phyloP scores from a whole-genome alignment of 2,329 filamentous ascomycete species.

The Colletotrichum sp. region DNA sequence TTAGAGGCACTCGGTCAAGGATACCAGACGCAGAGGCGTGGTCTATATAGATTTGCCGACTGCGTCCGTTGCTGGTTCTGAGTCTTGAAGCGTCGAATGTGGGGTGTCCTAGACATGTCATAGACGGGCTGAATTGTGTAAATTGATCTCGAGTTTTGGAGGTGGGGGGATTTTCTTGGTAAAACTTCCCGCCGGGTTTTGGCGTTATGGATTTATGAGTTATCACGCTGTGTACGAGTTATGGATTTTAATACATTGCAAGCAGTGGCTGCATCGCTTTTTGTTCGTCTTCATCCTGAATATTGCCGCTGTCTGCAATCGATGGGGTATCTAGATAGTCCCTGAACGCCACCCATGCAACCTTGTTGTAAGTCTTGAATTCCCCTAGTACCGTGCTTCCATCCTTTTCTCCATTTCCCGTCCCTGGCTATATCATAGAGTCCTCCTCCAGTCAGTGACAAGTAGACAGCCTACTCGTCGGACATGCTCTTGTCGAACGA shows the following conservation, averaged over 20 bases:
- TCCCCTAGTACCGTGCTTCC: background rate
- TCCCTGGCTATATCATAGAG: background rate
- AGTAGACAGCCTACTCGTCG: background rate
- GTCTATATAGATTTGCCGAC: background rate
- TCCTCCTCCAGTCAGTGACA: background rate
- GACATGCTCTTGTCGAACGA: background rate
- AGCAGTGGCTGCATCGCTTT: background rate
- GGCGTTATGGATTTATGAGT: background rate
- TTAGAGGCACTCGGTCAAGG: slow-evolving; percentile 34
- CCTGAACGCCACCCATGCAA: background rate
- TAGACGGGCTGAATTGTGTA: background rate
- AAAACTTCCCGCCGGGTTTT: background rate
- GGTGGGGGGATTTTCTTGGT: background rate
- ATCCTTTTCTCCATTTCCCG: background rate
- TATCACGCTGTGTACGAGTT: slow-evolving; percentile 10
- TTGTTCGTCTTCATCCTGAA: background rate
- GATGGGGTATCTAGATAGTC: background rate
- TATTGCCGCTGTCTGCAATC: background rate
- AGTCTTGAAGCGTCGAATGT: background rate
- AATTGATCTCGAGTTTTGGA: background rate
- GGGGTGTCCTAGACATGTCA: background rate
- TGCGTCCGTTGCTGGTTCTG: background rate
- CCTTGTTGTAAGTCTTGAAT: background rate
- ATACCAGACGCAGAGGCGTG: background rate
- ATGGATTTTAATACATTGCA: background rate